A percentile compares a stretch with the other conserved stretches of the same genome.
Evolutionary conservation across 345 rosid species (phyloP).

Genomic region (Arabis alpina): DNA sequence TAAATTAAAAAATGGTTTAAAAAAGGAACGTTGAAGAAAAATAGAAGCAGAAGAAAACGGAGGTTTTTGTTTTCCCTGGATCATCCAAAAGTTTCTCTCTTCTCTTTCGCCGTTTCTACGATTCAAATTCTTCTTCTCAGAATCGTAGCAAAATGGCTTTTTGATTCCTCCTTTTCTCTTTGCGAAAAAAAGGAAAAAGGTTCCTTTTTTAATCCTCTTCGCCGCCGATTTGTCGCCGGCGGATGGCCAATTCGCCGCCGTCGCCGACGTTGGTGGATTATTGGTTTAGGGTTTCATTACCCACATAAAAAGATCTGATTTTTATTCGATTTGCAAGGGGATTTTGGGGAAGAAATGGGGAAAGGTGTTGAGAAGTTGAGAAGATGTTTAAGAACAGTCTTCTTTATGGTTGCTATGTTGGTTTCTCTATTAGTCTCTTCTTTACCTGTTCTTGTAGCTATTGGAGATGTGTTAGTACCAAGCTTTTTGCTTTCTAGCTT

Average conservation of each 20-base stretch:
- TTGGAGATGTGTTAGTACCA: slow-evolving; percentile 69
- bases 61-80: slow-evolving; percentile 18
- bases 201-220: background rate
- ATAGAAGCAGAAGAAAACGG: slow-evolving; percentile 41
- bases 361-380: slow-evolving; percentile 64
- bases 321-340: background rate
- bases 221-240: slow-evolving; percentile 33
- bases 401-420: slow-evolving; percentile 93
- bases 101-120: slow-evolving; percentile 38
- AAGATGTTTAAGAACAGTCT: slow-evolving; percentile 69
- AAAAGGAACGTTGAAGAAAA: slow-evolving; percentile 31
- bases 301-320: slow-evolving; percentile 37
- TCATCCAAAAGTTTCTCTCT: slow-evolving; percentile 26
- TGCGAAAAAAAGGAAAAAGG: background rate
- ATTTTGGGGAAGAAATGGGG: slow-evolving; percentile 34
- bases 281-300: slow-evolving; percentile 45
- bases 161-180: background rate
- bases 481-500: slow-evolving; percentile 74
- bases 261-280: slow-evolving; percentile 38
- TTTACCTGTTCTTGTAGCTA: slow-evolving; percentile 79
- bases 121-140: slow-evolving; percentile 31
- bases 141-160: slow-evolving; percentile 41
- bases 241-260: slow-evolving; percentile 42
- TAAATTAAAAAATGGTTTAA: background rate
- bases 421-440: slow-evolving; percentile 80